These are phyloP conservation scores for Aleurites moluccanus DNA, from an alignment of 441 rosid genomes.

Conservation along the genomic window DNA sequence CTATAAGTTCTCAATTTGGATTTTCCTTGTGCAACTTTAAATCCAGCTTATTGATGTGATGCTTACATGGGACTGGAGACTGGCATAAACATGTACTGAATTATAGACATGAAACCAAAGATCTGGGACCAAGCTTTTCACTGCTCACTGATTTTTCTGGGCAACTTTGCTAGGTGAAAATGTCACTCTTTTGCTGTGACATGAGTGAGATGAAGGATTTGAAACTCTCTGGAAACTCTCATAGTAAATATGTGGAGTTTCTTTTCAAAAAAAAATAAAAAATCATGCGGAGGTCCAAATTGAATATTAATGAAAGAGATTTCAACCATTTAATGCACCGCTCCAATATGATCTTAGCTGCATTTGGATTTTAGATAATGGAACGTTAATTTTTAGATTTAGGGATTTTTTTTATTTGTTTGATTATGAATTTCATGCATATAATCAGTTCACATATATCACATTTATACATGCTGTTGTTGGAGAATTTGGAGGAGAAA, in stretches of 20 bases:
- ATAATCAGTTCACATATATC: not conserved
- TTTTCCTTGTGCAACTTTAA: not conserved
- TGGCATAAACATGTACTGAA: not conserved
- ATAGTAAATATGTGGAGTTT: too few relatives aligned
- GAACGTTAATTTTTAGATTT: not conserved
- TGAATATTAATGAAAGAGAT: not conserved
- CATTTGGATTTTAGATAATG: not conserved
- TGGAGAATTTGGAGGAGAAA: not conserved
- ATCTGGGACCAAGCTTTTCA: not conserved
- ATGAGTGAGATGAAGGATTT: not conserved
- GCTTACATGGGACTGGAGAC: not conserved
- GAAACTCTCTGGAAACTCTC: not conserved
- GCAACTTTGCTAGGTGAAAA: not conserved
- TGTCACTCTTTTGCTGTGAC: not conserved
- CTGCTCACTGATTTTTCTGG: not conserved
- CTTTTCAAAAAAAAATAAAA: not conserved
- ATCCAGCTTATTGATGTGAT: not conserved
- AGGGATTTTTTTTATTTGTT: not conserved
- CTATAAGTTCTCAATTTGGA: not conserved
- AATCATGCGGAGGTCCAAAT: not conserved
- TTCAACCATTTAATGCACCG: not conserved
- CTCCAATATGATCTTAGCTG: not conserved
- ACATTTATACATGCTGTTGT: not conserved
- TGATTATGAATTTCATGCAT: not conserved
- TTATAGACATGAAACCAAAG: not conserved